Percentiles rank a stretch among this genome's conserved stretches.
Evolutionary conservation across 2,329 filamentous ascomycete genomes (phyloP).

Genomic region (Penicillium hordei): DNA sequence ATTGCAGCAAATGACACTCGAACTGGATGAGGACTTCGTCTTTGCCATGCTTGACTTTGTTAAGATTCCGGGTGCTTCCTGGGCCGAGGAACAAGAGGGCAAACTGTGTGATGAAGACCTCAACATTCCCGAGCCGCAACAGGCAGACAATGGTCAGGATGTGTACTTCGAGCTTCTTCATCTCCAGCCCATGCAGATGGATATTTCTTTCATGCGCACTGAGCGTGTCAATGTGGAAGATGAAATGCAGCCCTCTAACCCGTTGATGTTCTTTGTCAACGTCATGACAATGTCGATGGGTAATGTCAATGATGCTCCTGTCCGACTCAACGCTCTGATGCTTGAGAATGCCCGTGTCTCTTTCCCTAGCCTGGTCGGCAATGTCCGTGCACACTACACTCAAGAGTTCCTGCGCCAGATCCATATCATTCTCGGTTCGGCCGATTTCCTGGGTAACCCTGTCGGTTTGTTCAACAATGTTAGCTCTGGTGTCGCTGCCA

Average conservation of each 20-base stretch:
- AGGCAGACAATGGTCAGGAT: slow-evolving; percentile 81
- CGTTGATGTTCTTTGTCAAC: slow-evolving; percentile 98
- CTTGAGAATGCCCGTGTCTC: slow-evolving; percentile 94
- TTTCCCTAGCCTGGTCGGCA: slow-evolving; percentile 76
- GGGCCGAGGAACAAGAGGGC: slow-evolving; percentile 79
- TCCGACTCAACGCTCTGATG: slow-evolving; percentile 89
- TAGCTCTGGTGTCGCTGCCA: slow-evolving; percentile 93
- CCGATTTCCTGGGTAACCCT: slow-evolving; percentile 95
- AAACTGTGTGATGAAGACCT: slow-evolving; percentile 85
- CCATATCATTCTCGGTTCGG: slow-evolving; percentile 94
- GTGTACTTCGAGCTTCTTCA: slow-evolving; percentile 98
- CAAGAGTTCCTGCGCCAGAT: slow-evolving; percentile 95
- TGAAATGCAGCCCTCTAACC: slow-evolving; percentile 84
- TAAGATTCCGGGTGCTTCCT: slow-evolving; percentile 86
- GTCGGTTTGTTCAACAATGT: slow-evolving; percentile 98
- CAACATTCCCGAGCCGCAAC: slow-evolving; percentile 87
- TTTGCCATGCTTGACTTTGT: slow-evolving; percentile 93
- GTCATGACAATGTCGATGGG: slow-evolving; percentile 99
- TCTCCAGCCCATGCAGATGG: slow-evolving; percentile 96
- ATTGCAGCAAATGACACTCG: slow-evolving; percentile 95
- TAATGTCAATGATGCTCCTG: slow-evolving; percentile 96
- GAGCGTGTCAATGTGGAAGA: slow-evolving; percentile 96
- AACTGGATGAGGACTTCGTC: slow-evolving; percentile 97
- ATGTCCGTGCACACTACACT: slow-evolving; percentile 90
- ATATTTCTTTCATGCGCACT: slow-evolving; percentile 94